phyloP scores from a whole-genome alignment of 208 protist species.

The Trichomonas gallinae region DNA sequence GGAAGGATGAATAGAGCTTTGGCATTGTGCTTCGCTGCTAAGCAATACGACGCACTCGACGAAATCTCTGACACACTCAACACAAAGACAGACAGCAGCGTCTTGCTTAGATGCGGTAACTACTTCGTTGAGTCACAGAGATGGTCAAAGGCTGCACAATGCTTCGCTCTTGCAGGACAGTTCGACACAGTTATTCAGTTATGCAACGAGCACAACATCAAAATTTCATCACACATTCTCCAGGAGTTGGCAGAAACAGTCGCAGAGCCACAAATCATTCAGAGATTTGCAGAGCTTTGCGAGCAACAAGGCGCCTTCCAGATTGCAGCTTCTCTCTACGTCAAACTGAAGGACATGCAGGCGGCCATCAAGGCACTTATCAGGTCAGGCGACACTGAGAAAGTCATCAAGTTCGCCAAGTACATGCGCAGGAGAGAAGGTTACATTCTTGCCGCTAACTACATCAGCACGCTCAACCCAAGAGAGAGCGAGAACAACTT shows the following conservation, averaged over 20 bases:
- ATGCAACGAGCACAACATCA: not conserved
- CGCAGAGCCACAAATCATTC: not conserved
- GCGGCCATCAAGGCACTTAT: not conserved
- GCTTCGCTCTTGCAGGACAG: not conserved
- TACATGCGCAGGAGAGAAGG: not conserved
- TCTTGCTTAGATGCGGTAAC: not conserved
- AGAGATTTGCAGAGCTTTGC: not conserved
- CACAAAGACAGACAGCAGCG: not conserved
- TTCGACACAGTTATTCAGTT: not conserved
- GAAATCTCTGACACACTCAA: not conserved
- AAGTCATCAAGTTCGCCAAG: not conserved
- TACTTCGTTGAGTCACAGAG: not conserved
- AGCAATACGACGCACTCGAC: not conserved
- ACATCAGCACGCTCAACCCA: not conserved
- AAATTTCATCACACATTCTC: not conserved
- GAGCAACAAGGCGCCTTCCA: not conserved
- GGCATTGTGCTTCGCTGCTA: not conserved
- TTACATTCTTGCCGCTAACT: constrained; percentile 2
- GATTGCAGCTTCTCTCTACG: not conserved
- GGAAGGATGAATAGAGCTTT: not conserved
- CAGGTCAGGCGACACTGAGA: not conserved
- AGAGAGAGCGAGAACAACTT: not conserved
- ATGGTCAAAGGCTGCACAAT: constrained; percentile 6
- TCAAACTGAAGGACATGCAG: not conserved
- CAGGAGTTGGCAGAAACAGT: not conserved